Conservation (phyloP, 2,329 filamentous ascomycete genomes). For the Fusarium miscanthi region DNA sequence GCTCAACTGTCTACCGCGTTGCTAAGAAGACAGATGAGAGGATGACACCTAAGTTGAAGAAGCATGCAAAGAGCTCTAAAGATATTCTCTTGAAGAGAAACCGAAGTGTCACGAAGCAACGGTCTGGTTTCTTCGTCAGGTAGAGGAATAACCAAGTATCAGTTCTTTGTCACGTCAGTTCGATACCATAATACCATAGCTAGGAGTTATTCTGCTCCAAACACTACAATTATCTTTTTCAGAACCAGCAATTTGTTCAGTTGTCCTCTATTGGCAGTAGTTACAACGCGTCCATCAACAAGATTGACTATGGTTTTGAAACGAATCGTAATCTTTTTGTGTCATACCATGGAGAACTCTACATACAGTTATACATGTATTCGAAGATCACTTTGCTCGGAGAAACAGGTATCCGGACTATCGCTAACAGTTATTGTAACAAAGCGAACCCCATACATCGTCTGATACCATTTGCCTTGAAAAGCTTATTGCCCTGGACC, state of each 20-base stretch:
- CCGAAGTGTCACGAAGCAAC: constrained; percentile 52
- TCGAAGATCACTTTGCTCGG: constrained; percentile 1
- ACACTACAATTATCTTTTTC: background rate
- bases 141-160: background rate
- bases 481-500: constrained; percentile 6
- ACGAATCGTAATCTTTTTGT: background rate
- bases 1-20: constrained; percentile 65
- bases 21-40: constrained; percentile 56
- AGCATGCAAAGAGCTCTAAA: constrained; percentile 56
- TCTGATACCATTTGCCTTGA: background rate
- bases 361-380: background rate
- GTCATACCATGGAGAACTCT: background rate
- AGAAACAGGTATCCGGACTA: constrained; percentile 1
- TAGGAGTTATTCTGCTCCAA: background rate
- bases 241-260: background rate
- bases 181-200: constrained; percentile 19
- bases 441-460: background rate
- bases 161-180: constrained; percentile 15
- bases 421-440: constrained; percentile 5
- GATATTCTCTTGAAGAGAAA: constrained; percentile 59
- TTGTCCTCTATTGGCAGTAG: background rate
- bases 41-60: constrained; percentile 61
- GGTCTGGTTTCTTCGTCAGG: constrained; percentile 57
- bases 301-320: background rate
- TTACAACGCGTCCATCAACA: background rate